Conservation (phyloP, 345 rosid genomes). For the Carallia brachiata region DNA sequence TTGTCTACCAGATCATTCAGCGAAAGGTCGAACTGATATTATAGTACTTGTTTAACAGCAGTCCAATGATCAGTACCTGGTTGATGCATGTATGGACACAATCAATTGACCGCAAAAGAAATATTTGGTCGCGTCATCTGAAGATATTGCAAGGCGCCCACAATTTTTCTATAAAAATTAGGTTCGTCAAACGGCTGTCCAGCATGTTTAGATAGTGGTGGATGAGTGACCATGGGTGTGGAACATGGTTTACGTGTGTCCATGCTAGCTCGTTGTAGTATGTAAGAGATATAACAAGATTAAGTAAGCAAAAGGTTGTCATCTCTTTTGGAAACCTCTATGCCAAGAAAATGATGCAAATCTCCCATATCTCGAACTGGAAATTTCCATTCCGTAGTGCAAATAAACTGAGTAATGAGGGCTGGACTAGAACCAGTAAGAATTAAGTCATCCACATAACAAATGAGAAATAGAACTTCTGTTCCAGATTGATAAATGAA, state of each 20-base stretch:
- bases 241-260: not conserved
- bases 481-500: not conserved
- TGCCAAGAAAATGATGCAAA: not conserved
- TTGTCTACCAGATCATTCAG: constrained; percentile 12
- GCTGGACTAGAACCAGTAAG: not conserved
- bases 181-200: too few species aligned
- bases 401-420: not conserved
- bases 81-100: not conserved
- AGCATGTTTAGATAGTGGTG: too few species aligned
- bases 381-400: not conserved
- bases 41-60: not conserved
- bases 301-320: too few species aligned
- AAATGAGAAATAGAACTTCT: not conserved
- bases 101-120: not conserved
- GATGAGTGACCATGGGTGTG: too few species aligned
- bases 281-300: not conserved
- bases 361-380: too few species aligned
- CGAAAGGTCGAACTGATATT: constrained; percentile 11
- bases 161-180: too few species aligned
- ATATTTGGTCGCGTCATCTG: too few species aligned
- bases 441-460: not conserved
- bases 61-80: not conserved
- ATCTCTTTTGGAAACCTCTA: not conserved
- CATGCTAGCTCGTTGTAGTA: not conserved
- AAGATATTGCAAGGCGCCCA: too few species aligned